phyloP scores from a whole-genome alignment of 2,329 filamentous ascomycete genomes.

The Curvularia spicifera region DNA sequence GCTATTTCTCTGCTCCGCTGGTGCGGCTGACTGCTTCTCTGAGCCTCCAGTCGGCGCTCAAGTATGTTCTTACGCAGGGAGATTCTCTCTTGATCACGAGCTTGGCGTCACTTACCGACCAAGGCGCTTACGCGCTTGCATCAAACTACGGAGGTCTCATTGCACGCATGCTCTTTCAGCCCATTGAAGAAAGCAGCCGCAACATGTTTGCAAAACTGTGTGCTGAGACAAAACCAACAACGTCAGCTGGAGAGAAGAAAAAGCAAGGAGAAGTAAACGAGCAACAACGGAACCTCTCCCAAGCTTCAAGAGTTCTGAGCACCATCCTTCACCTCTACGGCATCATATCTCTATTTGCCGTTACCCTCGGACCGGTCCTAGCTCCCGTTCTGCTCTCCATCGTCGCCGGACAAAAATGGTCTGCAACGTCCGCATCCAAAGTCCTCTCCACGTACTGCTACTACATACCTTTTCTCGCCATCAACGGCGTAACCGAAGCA shows the following conservation, averaged over 20 bases:
- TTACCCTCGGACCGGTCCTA: conserved; percentile 75
- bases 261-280: conserved; percentile 15
- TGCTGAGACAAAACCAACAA: conserved; percentile 42
- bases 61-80: conserved; percentile 92
- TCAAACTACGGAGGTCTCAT: conserved; percentile 91
- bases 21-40: conserved; percentile 78
- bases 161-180: conserved; percentile 89
- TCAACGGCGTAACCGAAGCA: conserved; percentile 90
- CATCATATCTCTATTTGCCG: conserved; percentile 72
- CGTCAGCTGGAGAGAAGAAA: neutral
- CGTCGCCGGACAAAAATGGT: conserved; percentile 80
- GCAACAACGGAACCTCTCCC: conserved; percentile 36
- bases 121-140: conserved; percentile 90
- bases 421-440: conserved; percentile 71
- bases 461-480: conserved; percentile 88
- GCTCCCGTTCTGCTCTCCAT: conserved; percentile 76
- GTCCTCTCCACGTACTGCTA: conserved; percentile 85
- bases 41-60: conserved; percentile 85
- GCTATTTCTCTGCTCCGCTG: conserved; percentile 70
- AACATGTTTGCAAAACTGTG: conserved; percentile 87
- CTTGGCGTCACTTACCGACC: conserved; percentile 77
- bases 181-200: conserved; percentile 90
- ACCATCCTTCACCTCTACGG: conserved; percentile 75
- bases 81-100: conserved; percentile 86
- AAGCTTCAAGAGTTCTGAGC: conserved; percentile 61